phyloP scores from a whole-genome alignment of 2,329 filamentous ascomycete species.

The Fusarium sp. region DNA sequence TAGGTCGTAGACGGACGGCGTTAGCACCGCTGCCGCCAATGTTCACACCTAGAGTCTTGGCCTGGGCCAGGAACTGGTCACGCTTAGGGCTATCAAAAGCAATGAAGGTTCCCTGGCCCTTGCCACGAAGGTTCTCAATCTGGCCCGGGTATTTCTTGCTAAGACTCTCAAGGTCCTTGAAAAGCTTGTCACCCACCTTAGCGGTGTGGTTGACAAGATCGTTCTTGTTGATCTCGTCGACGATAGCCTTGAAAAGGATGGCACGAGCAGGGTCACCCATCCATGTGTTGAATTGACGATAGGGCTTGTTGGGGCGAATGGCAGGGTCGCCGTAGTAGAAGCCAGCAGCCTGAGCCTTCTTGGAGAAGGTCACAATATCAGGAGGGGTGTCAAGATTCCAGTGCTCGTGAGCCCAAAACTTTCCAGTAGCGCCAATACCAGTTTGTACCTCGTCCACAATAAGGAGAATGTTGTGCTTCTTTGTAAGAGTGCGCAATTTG shows the following conservation, averaged over 20 bases:
- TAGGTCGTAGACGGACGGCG: slow-evolving; percentile 85
- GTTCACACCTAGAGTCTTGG: slow-evolving; percentile 85
- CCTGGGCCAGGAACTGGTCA: slow-evolving; percentile 81
- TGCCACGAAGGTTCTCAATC: slow-evolving; percentile 85
- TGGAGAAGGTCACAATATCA: slow-evolving; percentile 95
- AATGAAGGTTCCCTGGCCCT: slow-evolving; percentile 91
- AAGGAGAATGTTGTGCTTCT: slow-evolving; percentile 80
- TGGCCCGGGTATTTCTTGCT: slow-evolving; percentile 78
- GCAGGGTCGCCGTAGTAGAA: slow-evolving; percentile 89
- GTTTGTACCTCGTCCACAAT: slow-evolving; percentile 97
- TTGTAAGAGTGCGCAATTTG: slow-evolving; percentile 82
- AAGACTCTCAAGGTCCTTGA: slow-evolving; percentile 73
- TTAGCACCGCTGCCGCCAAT: slow-evolving; percentile 83
- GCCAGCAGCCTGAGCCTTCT: slow-evolving; percentile 93
- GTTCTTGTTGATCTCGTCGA: slow-evolving; percentile 80
- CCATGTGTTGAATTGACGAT: slow-evolving; percentile 98
- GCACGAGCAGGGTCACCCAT: slow-evolving; percentile 92
- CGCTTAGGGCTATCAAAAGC: slow-evolving; percentile 87
- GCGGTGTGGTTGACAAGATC: slow-evolving; percentile 85
- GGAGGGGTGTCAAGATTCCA: slow-evolving; percentile 84
- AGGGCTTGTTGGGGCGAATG: slow-evolving; percentile 89
- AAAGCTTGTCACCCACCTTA: slow-evolving; percentile 82
- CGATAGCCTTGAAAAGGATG: slow-evolving; percentile 86
- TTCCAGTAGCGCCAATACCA: slow-evolving; percentile 89
- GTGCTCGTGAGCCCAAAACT: slow-evolving; percentile 98